Evolutionary conservation across 2,329 filamentous ascomycete genomes (phyloP).

Genomic region (Thelonectria blattea): DNA sequence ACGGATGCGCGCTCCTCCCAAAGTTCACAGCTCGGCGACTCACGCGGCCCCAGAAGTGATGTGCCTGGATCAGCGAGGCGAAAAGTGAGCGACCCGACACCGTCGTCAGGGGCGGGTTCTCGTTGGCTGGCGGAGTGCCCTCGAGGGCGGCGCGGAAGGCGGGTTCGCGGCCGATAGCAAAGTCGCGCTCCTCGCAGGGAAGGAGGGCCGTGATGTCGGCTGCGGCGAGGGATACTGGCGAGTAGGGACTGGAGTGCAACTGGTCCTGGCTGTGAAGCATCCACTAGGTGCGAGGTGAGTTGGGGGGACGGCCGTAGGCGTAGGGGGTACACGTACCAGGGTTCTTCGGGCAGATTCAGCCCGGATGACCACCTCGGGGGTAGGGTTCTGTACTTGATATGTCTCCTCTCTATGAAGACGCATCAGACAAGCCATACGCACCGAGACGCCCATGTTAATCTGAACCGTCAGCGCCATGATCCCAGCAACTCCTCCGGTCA

Average conservation of each 20-base stretch:
- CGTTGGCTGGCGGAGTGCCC: constrained; percentile 57
- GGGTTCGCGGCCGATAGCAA: constrained; percentile 55
- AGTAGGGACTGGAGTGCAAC: constrained; percentile 58
- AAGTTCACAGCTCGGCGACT: constrained; percentile 55
- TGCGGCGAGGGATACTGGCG: constrained; percentile 57
- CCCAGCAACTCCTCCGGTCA: neutral
- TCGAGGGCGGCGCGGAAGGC: constrained; percentile 58
- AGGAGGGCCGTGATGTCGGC: constrained; percentile 61
- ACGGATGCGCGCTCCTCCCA: constrained; percentile 51
- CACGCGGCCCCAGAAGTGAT: constrained; percentile 60
- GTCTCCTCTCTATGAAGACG: constrained; percentile 62
- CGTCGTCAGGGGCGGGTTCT: constrained; percentile 50
- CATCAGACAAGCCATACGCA: constrained; percentile 62
- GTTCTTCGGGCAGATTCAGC: constrained; percentile 64
- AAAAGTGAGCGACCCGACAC: constrained; percentile 58
- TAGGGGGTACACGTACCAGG: constrained; percentile 48
- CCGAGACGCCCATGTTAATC: constrained; percentile 63
- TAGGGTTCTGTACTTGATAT: constrained; percentile 52
- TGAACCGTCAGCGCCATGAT: constrained; percentile 32
- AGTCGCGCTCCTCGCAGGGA: constrained; percentile 59
- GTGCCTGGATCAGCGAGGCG: constrained; percentile 60
- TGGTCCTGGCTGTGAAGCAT: constrained; percentile 66
- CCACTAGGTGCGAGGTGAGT: constrained; percentile 49
- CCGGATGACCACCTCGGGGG: constrained; percentile 52
- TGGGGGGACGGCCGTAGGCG: constrained; percentile 1